Conservation (phyloP, 73 alveolate species). For the Uronychia binucleata region DNA sequence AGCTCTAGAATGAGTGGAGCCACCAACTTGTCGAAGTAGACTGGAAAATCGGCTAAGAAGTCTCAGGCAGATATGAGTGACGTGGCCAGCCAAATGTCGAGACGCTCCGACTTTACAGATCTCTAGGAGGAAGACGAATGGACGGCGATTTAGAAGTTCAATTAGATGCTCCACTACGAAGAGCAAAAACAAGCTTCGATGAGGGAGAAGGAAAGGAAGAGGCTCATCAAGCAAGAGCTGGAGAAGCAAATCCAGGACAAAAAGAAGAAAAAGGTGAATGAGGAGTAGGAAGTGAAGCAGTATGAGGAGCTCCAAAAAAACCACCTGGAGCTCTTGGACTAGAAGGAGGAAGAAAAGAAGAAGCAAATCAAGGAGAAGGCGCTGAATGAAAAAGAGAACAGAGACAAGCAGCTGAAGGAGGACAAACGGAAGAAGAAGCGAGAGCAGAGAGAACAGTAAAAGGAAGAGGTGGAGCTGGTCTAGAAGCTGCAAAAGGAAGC, state of each 20-base stretch:
- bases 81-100: neutral
- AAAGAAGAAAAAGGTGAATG: constrained; percentile 34
- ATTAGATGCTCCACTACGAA: constrained; percentile 50
- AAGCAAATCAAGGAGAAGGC: constrained; percentile 16
- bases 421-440: constrained; percentile 35
- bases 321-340: constrained; percentile 29
- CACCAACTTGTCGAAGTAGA: constrained; percentile 33
- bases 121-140: constrained; percentile 71
- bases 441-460: constrained; percentile 27
- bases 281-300: constrained; percentile 40
- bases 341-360: constrained; percentile 39
- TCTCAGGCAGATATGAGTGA: neutral
- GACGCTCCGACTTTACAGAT: neutral
- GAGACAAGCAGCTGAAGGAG: constrained; percentile 52
- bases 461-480: constrained; percentile 30
- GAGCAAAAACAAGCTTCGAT: constrained; percentile 55
- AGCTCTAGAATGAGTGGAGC: constrained; percentile 70
- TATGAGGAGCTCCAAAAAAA: constrained; percentile 36
- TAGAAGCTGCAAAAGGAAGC: constrained; percentile 38
- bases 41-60: neutral
- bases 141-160: constrained; percentile 65
- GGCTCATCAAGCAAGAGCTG: constrained; percentile 59
- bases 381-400: constrained; percentile 22
- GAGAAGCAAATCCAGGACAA: constrained; percentile 61
- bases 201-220: constrained; percentile 63